Conservation (phyloP, 306 rosid species). For the Betula pendula region DNA sequence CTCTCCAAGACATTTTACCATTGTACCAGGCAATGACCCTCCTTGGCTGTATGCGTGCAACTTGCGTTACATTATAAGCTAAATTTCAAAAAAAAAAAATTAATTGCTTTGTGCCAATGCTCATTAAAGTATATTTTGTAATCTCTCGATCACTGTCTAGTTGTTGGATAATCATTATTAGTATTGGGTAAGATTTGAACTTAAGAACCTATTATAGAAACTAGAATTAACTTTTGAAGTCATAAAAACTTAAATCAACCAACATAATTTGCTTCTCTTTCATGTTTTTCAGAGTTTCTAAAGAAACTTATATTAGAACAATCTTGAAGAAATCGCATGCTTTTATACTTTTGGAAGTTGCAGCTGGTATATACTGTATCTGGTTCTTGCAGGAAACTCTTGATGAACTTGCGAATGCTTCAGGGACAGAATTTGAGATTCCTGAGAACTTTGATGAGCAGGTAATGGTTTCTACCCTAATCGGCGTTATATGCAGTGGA, state of each 20-base stretch:
- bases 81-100: no score
- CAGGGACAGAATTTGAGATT: conserved; percentile 68
- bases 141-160: background rate
- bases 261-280: background rate
- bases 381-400: conserved; percentile 51
- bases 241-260: background rate
- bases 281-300: background rate
- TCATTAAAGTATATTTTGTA: background rate
- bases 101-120: background rate
- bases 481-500: no score
- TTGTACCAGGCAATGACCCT: background rate
- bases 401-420: conserved; percentile 58
- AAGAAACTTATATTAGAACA: background rate
- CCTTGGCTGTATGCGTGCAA: no score
- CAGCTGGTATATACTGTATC: conserved; percentile 6
- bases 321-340: background rate
- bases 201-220: background rate
- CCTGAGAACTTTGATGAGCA: conserved; percentile 63
- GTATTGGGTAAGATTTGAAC: background rate
- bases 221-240: background rate
- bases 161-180: background rate
- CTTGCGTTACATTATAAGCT: no score
- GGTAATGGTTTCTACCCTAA: conserved; percentile 38
- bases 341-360: background rate
- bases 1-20: no score